Percentiles rank a stretch among this genome's conserved stretches.
Evolutionary conservation across 2,329 filamentous ascomycete genomes (phyloP).

Genomic region (Paraphoma sp.): DNA sequence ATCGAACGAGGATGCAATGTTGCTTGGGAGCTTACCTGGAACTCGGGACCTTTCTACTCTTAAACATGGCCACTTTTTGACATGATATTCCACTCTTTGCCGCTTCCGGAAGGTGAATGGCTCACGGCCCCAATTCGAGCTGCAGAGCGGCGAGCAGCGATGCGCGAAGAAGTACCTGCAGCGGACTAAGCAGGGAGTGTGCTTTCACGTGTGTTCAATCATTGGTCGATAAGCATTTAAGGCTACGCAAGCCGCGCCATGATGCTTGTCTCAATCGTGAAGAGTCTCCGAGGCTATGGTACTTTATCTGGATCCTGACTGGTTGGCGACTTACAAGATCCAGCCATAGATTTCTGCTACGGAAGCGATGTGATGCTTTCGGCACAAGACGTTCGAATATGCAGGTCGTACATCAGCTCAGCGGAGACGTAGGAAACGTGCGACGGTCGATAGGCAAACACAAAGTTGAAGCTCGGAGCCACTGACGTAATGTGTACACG

Average conservation of each 20-base stretch:
- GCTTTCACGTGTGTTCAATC: constrained; percentile 34
- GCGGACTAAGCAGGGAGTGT: constrained; percentile 21
- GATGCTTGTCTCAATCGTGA: constrained; percentile 19
- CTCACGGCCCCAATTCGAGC: constrained; percentile 10
- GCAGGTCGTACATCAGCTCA: not conserved
- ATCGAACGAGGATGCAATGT: constrained; percentile 3
- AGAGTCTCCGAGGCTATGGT: constrained; percentile 21
- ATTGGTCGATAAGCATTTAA: constrained; percentile 39
- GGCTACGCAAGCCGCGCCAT: constrained; percentile 21
- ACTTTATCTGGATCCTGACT: not conserved
- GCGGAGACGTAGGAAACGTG: constrained; percentile 9
- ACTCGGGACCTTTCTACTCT: not conserved
- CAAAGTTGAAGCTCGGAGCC: not conserved
- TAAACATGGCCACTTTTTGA: constrained; percentile 7
- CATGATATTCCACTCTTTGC: constrained; percentile 30
- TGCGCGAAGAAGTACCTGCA: constrained; percentile 39
- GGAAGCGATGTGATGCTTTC: not conserved
- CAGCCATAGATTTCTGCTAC: constrained; percentile 5
- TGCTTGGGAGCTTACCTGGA: constrained; percentile 7
- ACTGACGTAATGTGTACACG: not conserved
- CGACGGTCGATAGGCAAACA: constrained; percentile 13
- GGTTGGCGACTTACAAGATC: not conserved
- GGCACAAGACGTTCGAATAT: not conserved
- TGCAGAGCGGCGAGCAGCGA: constrained; percentile 19
- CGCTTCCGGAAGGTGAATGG: constrained; percentile 38